phyloP scores from a whole-genome alignment of 345 rosid genomes.

The Carallia brachiata region DNA sequence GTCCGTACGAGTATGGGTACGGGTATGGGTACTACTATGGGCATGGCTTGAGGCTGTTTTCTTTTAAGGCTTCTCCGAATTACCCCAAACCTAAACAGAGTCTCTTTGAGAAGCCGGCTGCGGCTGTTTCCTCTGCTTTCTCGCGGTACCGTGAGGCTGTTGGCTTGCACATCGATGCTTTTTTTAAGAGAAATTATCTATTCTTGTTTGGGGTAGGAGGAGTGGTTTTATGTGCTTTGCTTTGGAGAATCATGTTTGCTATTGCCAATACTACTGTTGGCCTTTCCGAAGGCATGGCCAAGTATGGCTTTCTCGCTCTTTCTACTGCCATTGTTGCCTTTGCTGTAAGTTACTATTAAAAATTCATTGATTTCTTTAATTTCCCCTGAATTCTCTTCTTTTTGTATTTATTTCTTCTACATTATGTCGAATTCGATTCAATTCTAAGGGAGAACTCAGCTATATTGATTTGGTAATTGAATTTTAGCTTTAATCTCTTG shows the following conservation, averaged over 20 bases:
- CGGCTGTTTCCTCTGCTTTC: conserved; percentile 48
- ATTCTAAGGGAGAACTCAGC: too few species aligned
- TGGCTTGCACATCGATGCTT: conserved; percentile 79
- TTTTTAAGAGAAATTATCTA: conserved; percentile 63
- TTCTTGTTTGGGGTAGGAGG: conserved; percentile 68
- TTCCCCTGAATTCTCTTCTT: not conserved
- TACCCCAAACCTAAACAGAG: conserved; percentile 29
- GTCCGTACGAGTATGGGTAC: not conserved
- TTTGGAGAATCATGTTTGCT: conserved; percentile 91
- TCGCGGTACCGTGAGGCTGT: conserved; percentile 61
- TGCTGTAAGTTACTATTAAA: conserved; percentile 49
- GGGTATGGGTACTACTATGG: conserved; percentile 1
- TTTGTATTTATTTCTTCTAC: too few species aligned
- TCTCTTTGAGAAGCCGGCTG: conserved; percentile 53
- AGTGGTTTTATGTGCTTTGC: conserved; percentile 54
- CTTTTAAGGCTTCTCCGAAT: conserved; percentile 28
- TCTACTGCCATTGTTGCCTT: conserved; percentile 87
- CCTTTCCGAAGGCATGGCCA: conserved; percentile 88
- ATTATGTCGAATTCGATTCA: too few species aligned
- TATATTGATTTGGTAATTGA: too few species aligned
- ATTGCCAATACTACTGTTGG: conserved; percentile 79
- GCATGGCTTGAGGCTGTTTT: conserved; percentile 40
- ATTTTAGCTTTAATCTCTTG: too few species aligned
- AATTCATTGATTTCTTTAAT: not conserved
- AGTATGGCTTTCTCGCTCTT: conserved; percentile 90